A percentile compares a stretch with the other conserved stretches of the same genome.
Evolutionary conservation across 768 basidiomycete genomes (phyloP).

Genomic region (Pleurotus tuoliensis): DNA sequence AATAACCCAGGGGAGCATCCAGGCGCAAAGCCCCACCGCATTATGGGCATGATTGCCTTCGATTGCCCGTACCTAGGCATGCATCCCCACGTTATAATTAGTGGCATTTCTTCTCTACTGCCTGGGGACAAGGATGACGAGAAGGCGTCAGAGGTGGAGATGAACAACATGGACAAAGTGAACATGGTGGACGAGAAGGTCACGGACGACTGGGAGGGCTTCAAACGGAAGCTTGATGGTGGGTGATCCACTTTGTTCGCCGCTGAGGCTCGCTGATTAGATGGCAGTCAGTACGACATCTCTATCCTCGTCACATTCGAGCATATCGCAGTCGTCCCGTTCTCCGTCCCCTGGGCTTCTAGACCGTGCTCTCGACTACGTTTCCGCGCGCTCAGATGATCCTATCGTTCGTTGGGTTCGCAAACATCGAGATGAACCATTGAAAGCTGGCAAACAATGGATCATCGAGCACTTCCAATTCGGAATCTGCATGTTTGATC

Average conservation of each 20-base stretch:
- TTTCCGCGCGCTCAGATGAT: constrained; percentile 38
- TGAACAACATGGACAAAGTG: constrained; percentile 41
- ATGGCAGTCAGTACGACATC: constrained; percentile 10
- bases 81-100: constrained; percentile 59
- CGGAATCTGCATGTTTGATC: constrained; percentile 56
- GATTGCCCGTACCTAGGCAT: constrained; percentile 59
- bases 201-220: constrained; percentile 47
- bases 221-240: constrained; percentile 32
- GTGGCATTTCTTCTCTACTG: constrained; percentile 52
- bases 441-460: constrained; percentile 46
- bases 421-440: constrained; percentile 50
- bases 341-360: constrained; percentile 23
- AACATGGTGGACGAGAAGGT: constrained; percentile 40
- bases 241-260: neutral
- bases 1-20: constrained; percentile 25
- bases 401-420: constrained; percentile 44
- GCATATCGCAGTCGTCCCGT: constrained; percentile 5
- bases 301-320: constrained; percentile 9
- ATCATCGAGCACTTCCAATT: constrained; percentile 55
- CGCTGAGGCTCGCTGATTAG: neutral
- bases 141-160: constrained; percentile 28
- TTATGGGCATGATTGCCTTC: constrained; percentile 53
- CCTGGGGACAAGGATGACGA: constrained; percentile 26
- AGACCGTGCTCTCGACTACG: constrained; percentile 32
- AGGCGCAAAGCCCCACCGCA: constrained; percentile 34